These are phyloP conservation scores for Eucalyptus caleyi DNA, from an alignment of 345 rosid genomes.

Conservation along the genomic window DNA sequence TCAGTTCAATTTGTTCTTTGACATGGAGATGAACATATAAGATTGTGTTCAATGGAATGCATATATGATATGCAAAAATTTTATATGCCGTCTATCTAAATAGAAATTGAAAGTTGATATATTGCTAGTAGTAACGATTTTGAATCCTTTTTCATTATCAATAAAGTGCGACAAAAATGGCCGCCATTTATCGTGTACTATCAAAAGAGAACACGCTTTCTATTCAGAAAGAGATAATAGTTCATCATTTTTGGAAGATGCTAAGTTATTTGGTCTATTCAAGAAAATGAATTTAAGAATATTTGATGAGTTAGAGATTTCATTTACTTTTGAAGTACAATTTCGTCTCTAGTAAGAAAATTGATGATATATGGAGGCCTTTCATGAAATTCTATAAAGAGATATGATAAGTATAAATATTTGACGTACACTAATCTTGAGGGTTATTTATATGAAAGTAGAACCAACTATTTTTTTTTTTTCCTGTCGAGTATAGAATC, in stretches of 20 bases:
- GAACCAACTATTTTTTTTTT: not conserved
- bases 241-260: too few relatives aligned
- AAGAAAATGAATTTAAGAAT: too few relatives aligned
- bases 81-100: too few relatives aligned
- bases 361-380: not conserved
- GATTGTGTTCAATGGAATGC: too few relatives aligned
- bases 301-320: too few relatives aligned
- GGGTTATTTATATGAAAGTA: too few relatives aligned
- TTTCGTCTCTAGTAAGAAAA: too few relatives aligned
- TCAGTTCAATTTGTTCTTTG: not conserved
- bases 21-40: too few relatives aligned
- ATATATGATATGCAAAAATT: not conserved
- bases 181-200: accelerated
- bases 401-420: too few relatives aligned
- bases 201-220: too few relatives aligned
- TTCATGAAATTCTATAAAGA: too few relatives aligned
- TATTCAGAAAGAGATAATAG: too few relatives aligned
- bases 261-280: not conserved
- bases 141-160: not conserved
- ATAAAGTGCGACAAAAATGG: not conserved
- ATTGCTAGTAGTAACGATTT: accelerated
- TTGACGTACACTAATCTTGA: accelerated
- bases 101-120: accelerated
- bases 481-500: not conserved
- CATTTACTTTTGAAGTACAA: not conserved